A percentile compares a stretch with the other conserved stretches of the same genome.
Evolutionary conservation across 306 rosid species (phyloP).

Genomic region (Cicer bijugum): DNA sequence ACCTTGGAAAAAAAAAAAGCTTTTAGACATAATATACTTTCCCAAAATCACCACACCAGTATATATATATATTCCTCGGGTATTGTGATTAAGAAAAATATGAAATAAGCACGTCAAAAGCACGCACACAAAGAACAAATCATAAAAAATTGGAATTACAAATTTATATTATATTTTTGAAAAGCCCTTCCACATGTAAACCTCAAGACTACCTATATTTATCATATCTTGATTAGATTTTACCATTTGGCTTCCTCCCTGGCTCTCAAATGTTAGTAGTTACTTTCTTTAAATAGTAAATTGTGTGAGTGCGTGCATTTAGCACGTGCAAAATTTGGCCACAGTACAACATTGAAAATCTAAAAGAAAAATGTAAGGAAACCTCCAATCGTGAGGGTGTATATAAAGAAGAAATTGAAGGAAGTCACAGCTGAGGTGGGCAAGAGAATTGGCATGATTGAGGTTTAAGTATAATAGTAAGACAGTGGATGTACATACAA

Average conservation of each 20-base stretch:
- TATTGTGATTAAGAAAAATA: not conserved
- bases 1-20: slow-evolving; percentile 52
- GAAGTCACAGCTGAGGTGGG: not conserved
- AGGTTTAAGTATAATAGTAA: not conserved
- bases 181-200: slow-evolving; percentile 4
- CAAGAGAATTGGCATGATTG: not conserved
- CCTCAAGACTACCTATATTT: not conserved
- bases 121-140: slow-evolving; percentile 10
- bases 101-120: not conserved
- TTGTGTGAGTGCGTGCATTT: not conserved
- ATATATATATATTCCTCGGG: slow-evolving; percentile 16
- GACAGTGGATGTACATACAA: not conserved
- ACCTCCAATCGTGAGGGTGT: not conserved
- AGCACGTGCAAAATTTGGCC: not conserved
- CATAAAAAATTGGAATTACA: slow-evolving; percentile 10
- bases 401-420: not conserved
- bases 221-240: not conserved
- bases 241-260: not conserved
- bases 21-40: slow-evolving; percentile 33
- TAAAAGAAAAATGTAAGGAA: slow-evolving; percentile 9
- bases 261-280: not conserved
- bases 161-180: not conserved
- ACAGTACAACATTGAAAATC: slow-evolving; percentile 1
- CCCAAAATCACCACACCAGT: slow-evolving; percentile 7
- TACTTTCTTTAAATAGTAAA: not conserved